Evolutionary conservation across 2,329 filamentous ascomycete species (phyloP), one percentile per base, ranked within the genome.

Genomic region (Fusarium devonianum): DNA sequence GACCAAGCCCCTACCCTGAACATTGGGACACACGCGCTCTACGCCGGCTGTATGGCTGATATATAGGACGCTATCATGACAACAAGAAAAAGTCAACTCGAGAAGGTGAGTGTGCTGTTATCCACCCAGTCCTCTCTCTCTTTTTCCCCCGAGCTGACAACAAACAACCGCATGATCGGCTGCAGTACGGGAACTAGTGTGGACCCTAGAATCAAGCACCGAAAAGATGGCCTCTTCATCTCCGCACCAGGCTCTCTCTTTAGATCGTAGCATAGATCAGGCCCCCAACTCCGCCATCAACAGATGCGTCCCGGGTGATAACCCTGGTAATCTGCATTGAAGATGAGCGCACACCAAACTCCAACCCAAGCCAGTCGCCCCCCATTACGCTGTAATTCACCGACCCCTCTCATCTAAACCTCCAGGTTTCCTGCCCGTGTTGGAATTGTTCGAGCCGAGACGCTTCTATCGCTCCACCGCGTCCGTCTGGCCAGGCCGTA

Each of bases 321-420:
- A 30, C 23, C 11, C 45, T 22, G 18, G 30, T 7, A 28, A 22
- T 46, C 38, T 37, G 21, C 28, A 35, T 34, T 23, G 34, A 52
- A 17, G 19, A 38, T 25, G 17, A 53, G 38, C 14, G 60, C 34
- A 28, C 53, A 12, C 46, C 38, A 55, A 33, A 49, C 56, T 34
- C 51, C 46, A 29, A 19, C 22, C 51, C 25, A 34, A 41, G 14
- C 47, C 35, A 56, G 17, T 18, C 39, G n/a, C 33, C 28, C 40
- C 30, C 25, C 37, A 32, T 28, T 25, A 44, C 36, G 30, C 21
- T 36, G 22, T 56, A 21, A 51, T 34, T 36, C 49, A 37, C 51
- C 37, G 30, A 41, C 46, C 21, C 26, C 26, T 49, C 38, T 34
- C 38, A 18, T 52, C 36, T 46, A 46, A 37, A 48, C 38, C 28